Percentiles rank a stretch among this genome's conserved stretches.
These are phyloP conservation scores for Fusarium buxicola DNA, from an alignment of 2,329 filamentous ascomycete species.

Conservation along the genomic window DNA sequence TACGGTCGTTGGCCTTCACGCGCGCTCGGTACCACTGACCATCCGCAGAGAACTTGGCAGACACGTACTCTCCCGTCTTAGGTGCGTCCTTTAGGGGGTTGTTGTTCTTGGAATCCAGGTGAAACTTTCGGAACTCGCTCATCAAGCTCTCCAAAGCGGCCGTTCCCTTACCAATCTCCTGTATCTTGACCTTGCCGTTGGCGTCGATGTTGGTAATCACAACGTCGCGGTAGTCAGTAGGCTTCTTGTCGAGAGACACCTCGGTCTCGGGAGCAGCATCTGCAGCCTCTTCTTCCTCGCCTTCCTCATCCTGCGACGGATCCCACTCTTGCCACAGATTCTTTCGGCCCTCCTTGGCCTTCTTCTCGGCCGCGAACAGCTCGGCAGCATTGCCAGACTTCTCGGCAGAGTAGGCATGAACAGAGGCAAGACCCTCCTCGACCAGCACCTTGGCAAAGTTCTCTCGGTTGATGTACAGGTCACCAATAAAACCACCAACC, in stretches of 20 bases:
- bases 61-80: constrained; percentile 91
- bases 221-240: constrained; percentile 89
- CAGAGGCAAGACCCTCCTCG: constrained; percentile 91
- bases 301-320: constrained; percentile 82
- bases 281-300: constrained; percentile 63
- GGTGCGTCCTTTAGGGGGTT: constrained; percentile 78
- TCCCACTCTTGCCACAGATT: constrained; percentile 96
- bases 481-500: constrained; percentile 96
- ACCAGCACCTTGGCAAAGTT: constrained; percentile 94
- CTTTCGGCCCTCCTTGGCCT: constrained; percentile 88
- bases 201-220: constrained; percentile 90
- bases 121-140: constrained; percentile 91
- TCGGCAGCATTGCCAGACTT: constrained; percentile 91
- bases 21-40: constrained; percentile 94
- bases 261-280: constrained; percentile 62
- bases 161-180: constrained; percentile 89
- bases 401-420: constrained; percentile 95
- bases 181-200: constrained; percentile 86
- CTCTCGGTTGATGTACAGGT: constrained; percentile 92
- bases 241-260: constrained; percentile 72
- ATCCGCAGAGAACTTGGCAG: constrained; percentile 90
- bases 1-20: constrained; percentile 91
- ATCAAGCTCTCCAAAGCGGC: constrained; percentile 87
- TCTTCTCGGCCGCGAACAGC: constrained; percentile 86
- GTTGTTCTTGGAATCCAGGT: constrained; percentile 84